Conservation (phyloP, 2,329 filamentous ascomycete species). For the Cladophialophora carrionii region DNA sequence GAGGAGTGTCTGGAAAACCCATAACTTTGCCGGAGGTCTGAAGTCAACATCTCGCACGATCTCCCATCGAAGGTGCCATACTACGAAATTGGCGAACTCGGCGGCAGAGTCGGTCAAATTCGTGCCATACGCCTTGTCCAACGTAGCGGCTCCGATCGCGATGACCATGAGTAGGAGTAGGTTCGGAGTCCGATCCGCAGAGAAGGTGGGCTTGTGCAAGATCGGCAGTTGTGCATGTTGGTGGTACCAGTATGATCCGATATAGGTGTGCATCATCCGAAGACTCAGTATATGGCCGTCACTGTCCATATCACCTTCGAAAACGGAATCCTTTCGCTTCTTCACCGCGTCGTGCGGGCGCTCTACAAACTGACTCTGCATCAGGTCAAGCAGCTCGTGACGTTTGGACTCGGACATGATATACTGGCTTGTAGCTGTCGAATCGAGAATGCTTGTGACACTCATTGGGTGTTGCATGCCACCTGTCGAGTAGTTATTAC, state of each 20-base stretch:
- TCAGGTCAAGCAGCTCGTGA: conserved; percentile 78
- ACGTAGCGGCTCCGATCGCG: conserved; percentile 84
- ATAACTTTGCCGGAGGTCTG: conserved; percentile 87
- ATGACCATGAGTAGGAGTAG: conserved; percentile 85
- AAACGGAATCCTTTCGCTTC: conserved; percentile 73
- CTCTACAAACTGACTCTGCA: conserved; percentile 79
- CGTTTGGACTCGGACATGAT: conserved; percentile 86
- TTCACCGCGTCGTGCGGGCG: conserved; percentile 73
- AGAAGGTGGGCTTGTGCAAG: conserved; percentile 91
- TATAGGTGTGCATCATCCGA: conserved; percentile 94
- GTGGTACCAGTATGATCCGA: conserved; percentile 90
- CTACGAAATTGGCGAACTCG: conserved; percentile 83
- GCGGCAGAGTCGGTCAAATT: conserved; percentile 76
- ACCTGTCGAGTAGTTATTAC: conserved; percentile 22
- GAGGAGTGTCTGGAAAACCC: conserved; percentile 90
- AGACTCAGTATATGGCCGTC: conserved; percentile 71
- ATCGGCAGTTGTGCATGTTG: conserved; percentile 95
- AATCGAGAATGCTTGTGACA: conserved; percentile 81
- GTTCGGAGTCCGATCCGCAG: conserved; percentile 81
- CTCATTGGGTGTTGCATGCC: conserved; percentile 76
- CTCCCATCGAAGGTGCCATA: conserved; percentile 93
- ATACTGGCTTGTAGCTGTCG: conserved; percentile 71
- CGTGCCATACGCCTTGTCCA: conserved; percentile 79
- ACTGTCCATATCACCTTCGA: conserved; percentile 74
- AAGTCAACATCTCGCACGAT: conserved; percentile 92